Evolutionary conservation across 75 land plant species (phyloP), one percentile per base, ranked within the genome.

Genomic region (Chamaecyparis obtusa): DNA sequence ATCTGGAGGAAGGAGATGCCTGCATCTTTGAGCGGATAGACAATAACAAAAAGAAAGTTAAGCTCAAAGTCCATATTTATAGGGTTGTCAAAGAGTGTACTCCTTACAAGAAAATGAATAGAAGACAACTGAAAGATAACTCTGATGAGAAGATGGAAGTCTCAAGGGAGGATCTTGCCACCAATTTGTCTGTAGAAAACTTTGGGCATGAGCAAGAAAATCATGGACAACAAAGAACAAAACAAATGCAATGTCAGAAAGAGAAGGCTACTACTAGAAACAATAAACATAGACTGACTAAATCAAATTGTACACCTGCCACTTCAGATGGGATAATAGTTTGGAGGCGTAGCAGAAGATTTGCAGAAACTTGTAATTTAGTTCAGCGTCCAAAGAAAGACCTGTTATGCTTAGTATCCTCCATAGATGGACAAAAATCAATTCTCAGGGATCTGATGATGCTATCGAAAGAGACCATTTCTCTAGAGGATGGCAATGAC

Each of bases 1-100:
- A 72, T 57, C 44, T 88, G 3, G 89, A 88, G 48, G 89, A 87
- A 51, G 89, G 89, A 27, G 89, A 88, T 79, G 89, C 76, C 3
- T 88, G 89, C 51, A 80, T 88, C 69, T 64, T 64, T 64, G 69
- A 64, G 27, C 69, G 69, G 69, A 24, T 27, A 88, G 43, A 74
- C 72, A 69, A 32, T 30, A 33, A 19, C 21, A 46, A 87, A 75
- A 54, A 46, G 35, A 57, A 7, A 21, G 27, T 64, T 64, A 64
- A 46, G 55, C 35, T 87, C 13, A 67, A 44, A 46, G 89, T 88
- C 21, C 89, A 87, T 79, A 88, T 88, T 36, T 88, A 87, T 49
- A 71, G 87, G 46, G 83, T 86, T 86, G 85, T 80, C 10, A 17
- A 72, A 33, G 27, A 72, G 14, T 72, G 11, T 32, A 86, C 35